phyloP scores from a whole-genome alignment of 805 yeast species.

The Cephaloascus albidus region DNA sequence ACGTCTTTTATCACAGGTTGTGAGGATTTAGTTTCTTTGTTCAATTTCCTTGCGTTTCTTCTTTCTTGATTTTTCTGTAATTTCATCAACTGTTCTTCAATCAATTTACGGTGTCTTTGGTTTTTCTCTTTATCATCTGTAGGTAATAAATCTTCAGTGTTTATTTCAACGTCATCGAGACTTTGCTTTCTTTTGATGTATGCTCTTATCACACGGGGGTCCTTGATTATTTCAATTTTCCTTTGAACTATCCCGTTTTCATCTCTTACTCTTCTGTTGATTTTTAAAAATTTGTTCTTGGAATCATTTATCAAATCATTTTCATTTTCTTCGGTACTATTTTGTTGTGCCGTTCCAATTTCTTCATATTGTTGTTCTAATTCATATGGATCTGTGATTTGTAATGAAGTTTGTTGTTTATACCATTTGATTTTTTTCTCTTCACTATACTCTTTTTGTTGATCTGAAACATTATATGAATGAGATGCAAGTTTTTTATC shows the following conservation, averaged over 20 bases:
- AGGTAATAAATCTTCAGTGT: slow-evolving; percentile 63
- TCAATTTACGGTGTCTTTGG: slow-evolving; percentile 60
- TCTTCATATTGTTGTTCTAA: slow-evolving; percentile 11
- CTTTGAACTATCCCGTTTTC: slow-evolving; percentile 82
- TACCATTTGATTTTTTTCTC: slow-evolving; percentile 89
- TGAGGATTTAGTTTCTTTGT: slow-evolving; percentile 21
- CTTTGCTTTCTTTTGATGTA: slow-evolving; percentile 66
- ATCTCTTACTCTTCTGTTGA: slow-evolving; percentile 75
- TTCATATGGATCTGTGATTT: slow-evolving; percentile 24
- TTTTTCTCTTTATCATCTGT: slow-evolving; percentile 82
- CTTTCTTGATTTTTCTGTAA: slow-evolving; percentile 70
- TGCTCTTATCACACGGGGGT: slow-evolving; percentile 80
- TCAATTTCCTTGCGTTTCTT: slow-evolving; percentile 46
- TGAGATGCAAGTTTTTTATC: slow-evolving; percentile 48
- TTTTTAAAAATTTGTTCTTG: slow-evolving; percentile 37
- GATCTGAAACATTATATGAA: slow-evolving; percentile 72
- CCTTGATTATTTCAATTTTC: slow-evolving; percentile 66
- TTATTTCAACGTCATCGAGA: slow-evolving; percentile 54
- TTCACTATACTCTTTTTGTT: slow-evolving; percentile 86
- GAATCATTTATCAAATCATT: slow-evolving; percentile 22
- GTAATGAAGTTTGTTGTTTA: slow-evolving; percentile 59
- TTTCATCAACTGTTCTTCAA: slow-evolving; percentile 78
- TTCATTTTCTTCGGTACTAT: slow-evolving; percentile 16
- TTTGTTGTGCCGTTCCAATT: slow-evolving; percentile 4
- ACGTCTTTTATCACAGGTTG: slow-evolving; percentile 13